phyloP scores from a whole-genome alignment of 208 protist genomes.

The Pavlovales sp. region DNA sequence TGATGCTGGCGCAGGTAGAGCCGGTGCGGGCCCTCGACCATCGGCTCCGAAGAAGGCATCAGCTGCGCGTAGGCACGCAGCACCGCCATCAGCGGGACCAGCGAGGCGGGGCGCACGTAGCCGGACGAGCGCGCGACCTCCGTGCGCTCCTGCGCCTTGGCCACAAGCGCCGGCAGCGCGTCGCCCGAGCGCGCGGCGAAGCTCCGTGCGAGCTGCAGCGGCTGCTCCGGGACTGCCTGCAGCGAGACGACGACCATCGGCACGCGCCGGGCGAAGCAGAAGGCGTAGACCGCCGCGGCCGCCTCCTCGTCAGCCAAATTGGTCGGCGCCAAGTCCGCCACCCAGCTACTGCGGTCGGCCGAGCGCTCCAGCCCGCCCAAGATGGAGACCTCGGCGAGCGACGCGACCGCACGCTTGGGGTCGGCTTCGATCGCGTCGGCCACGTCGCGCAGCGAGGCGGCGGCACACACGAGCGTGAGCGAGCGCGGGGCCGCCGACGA shows the following conservation, averaged over 20 bases:
- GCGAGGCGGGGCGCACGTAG: no score
- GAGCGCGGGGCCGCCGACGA: neutral
- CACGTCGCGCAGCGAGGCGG: neutral
- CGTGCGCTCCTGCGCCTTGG: neutral
- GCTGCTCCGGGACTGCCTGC: neutral
- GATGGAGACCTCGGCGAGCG: neutral
- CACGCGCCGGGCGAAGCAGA: neutral
- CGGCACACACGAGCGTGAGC: neutral
- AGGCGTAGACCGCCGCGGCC: neutral
- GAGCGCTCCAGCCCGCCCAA: neutral
- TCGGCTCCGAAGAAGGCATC: neutral
- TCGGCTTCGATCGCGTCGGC: neutral
- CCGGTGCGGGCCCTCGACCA: neutral
- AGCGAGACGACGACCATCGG: neutral
- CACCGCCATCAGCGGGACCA: neutral
- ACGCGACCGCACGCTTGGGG: no score
- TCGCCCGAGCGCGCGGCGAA: neutral
- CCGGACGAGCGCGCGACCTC: neutral
- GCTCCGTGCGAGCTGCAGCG: neutral
- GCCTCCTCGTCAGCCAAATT: neutral
- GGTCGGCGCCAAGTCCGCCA: neutral
- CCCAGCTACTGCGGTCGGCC: no score
- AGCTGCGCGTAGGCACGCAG: neutral
- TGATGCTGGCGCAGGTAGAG: neutral
- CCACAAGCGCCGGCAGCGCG: neutral